phyloP scores from a whole-genome alignment of 2,329 filamentous ascomycete genomes.

The Arthrobotrys entomopaga region DNA sequence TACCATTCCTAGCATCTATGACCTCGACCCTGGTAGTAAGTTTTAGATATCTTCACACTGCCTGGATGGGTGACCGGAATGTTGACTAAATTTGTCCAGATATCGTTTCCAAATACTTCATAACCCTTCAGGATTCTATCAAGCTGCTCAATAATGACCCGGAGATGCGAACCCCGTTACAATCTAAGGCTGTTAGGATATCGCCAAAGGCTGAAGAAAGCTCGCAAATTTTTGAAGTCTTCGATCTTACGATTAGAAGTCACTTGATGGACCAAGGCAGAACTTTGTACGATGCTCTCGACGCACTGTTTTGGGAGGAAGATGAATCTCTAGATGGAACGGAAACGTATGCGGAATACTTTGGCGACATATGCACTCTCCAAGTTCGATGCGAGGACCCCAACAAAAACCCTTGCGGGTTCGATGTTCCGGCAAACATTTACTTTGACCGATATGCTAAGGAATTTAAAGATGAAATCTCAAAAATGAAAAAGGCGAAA shows the following conservation, averaged over 20 bases:
- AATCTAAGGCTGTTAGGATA: slow-evolving; percentile 46
- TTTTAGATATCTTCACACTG: neutral
- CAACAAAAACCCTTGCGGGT: slow-evolving; percentile 52
- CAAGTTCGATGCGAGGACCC: slow-evolving; percentile 48
- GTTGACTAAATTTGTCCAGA: slow-evolving; percentile 8
- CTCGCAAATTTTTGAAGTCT: slow-evolving; percentile 56
- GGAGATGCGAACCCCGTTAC: slow-evolving; percentile 48
- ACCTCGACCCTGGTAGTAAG: slow-evolving; percentile 44
- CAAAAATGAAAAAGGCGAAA: slow-evolving; percentile 55
- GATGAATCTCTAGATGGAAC: slow-evolving; percentile 41
- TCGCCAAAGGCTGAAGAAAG: slow-evolving; percentile 37
- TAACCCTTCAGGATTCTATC: slow-evolving; percentile 38
- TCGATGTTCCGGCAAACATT: slow-evolving; percentile 56
- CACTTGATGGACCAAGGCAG: slow-evolving; percentile 41
- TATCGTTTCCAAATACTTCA: slow-evolving; percentile 55
- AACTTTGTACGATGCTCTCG: slow-evolving; percentile 57
- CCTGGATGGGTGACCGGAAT: neutral
- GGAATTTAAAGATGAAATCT: slow-evolving; percentile 55
- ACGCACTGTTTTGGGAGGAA: slow-evolving; percentile 56
- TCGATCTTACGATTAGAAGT: slow-evolving; percentile 29
- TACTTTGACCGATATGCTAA: slow-evolving; percentile 58
- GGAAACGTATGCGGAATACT: slow-evolving; percentile 56
- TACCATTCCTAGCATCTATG: slow-evolving; percentile 48
- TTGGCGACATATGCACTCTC: slow-evolving; percentile 57
- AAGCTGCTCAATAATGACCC: slow-evolving; percentile 25